Evolutionary conservation across 2,329 filamentous ascomycete species (phyloP).

Genomic region (Fusarium gaditjirri): DNA sequence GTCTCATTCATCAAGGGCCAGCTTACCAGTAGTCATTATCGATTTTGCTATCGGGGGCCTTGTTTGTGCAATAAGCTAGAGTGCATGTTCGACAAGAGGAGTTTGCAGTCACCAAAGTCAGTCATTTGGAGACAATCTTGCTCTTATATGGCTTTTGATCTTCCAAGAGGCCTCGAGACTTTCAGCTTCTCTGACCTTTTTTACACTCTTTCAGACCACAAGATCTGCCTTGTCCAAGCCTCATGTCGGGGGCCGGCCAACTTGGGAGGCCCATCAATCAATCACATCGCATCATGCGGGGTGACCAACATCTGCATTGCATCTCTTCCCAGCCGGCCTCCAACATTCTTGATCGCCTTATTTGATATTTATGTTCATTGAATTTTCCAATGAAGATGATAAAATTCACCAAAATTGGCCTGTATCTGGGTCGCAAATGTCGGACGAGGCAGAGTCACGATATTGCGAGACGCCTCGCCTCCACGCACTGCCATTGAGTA

Average conservation of each 20-base stretch:
- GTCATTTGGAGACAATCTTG: not conserved
- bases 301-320: conserved; percentile 12
- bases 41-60: not conserved
- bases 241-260: conserved; percentile 24
- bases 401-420: not conserved
- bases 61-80: not conserved
- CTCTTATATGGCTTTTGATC: not conserved
- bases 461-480: not conserved
- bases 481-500: not conserved
- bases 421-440: conserved; percentile 18
- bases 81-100: not conserved
- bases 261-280: conserved; percentile 38
- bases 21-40: conserved; percentile 18
- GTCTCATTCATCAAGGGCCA: fast-evolving
- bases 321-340: conserved; percentile 4
- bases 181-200: not conserved
- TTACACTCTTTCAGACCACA: not conserved
- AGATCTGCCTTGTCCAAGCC: conserved; percentile 22
- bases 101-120: not conserved
- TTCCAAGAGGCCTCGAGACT: not conserved
- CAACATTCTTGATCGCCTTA: conserved; percentile 3
- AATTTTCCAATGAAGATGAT: not conserved
- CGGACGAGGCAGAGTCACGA: conserved; percentile 22
- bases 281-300: conserved; percentile 33
- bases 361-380: not conserved